Conservation (phyloP, 805 yeast genomes). For the Soucietia sequanensis region DNA sequence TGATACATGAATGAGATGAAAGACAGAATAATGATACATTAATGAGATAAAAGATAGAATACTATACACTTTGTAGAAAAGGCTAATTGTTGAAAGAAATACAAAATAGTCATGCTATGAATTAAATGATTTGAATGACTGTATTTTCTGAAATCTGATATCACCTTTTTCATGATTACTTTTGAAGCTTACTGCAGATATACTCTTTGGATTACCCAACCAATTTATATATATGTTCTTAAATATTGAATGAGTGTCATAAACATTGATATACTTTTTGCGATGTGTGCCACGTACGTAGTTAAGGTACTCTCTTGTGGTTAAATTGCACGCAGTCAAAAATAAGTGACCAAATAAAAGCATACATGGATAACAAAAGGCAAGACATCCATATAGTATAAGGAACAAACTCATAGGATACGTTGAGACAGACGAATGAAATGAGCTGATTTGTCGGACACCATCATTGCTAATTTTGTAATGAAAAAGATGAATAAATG, state of each 20-base stretch:
- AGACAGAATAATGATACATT: too few species aligned
- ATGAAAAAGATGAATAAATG: constrained; percentile 21
- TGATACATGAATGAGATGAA: too few species aligned
- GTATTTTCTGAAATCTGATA: constrained; percentile 21
- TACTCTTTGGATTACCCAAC: constrained; percentile 33
- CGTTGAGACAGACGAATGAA: constrained; percentile 14
- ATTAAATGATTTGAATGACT: constrained; percentile 16
- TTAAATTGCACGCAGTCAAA: constrained; percentile 55
- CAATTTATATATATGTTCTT: constrained; percentile 35
- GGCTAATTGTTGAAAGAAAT: too few species aligned
- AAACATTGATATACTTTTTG: constrained; percentile 32
- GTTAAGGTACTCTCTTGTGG: constrained; percentile 72
- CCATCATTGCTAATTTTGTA: constrained; percentile 26
- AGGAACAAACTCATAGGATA: constrained; percentile 47
- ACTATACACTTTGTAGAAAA: too few species aligned
- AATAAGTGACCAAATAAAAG: constrained; percentile 54
- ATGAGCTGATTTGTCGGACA: constrained; percentile 18
- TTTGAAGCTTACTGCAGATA: constrained; percentile 15
- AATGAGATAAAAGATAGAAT: too few species aligned
- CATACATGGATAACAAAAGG: constrained; percentile 54
- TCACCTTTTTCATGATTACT: constrained; percentile 22
- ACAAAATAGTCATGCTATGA: too few species aligned
- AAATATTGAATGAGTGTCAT: constrained; percentile 18
- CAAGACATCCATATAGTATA: constrained; percentile 46
- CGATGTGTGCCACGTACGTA: constrained; percentile 34